Base-by-base conservation (phyloP, 2,329 filamentous ascomycete species). In the Cercospora sp. region DNA sequence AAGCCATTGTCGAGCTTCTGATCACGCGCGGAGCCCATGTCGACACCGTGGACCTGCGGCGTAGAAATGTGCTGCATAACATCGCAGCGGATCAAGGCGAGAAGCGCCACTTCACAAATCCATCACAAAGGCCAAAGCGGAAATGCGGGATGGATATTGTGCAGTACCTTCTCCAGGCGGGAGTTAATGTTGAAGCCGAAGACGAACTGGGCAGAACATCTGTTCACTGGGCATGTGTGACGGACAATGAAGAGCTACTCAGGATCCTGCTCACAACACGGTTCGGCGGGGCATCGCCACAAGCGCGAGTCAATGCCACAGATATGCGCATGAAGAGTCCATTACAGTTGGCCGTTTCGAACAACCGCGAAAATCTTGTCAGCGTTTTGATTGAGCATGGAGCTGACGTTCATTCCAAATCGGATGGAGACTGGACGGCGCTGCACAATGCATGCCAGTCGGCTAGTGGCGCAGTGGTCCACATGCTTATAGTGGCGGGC, bases 321-420 rank as follows among this genome's bases (percentile, higher is more conserved):
- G 72, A 75, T 31, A 70, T 67, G 28, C 69, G 72, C 5, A 62
- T 68, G 55, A 75, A 72, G 65, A 75, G 70, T 8, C 66, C 73
- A 0, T 60, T 75, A 9, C 71, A 73, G 28, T 66, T 75, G 23
- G 73, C 73, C 10, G 70, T 68, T 12, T 69, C 67, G 3, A 63
- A 72, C 42, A 63, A 69, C 31, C 61, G 68, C 9, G 48, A 36
- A 9, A 63, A 70, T 18, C 62, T 75, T 7, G 94, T 97, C 55
- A 93, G 97, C 77, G 80, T 97, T 58, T 94, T 97, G 72, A 82
- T 98, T 69, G 89, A 93, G 74, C 97, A 94, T 94, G 94, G 94
- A 62, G 94, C 95, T 51, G 94, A 93, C 77, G 92, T 97, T 9
- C 92, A 96, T 79, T 90, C 92, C 48, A 89, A 87, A 39, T 95